Conservation (phyloP, 352 stramenopile species). For the Phytophthora constricta region DNA sequence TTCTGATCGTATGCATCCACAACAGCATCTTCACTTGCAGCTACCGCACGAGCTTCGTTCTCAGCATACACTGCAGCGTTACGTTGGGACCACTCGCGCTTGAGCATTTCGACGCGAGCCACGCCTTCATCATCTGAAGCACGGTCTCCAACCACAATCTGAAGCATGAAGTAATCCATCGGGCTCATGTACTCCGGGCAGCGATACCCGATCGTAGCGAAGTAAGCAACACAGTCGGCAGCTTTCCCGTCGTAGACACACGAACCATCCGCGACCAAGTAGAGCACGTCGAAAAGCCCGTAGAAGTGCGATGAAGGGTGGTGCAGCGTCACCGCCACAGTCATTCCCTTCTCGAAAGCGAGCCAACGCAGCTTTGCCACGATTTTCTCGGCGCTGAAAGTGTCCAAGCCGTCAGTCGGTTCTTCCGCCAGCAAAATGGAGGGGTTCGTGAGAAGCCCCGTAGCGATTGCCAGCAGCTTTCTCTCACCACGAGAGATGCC, state of each 20-base stretch:
- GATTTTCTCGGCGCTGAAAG: constrained; percentile 68
- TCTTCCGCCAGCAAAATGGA: constrained; percentile 90
- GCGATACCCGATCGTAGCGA: constrained; percentile 49
- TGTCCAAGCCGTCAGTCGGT: constrained; percentile 71
- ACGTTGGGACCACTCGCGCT: constrained; percentile 37
- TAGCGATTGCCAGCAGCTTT: constrained; percentile 85
- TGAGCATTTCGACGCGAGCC: constrained; percentile 39
- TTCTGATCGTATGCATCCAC: constrained; percentile 31
- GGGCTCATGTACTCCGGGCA: constrained; percentile 69
- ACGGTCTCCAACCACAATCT: constrained; percentile 46
- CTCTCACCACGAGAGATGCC: constrained; percentile 81
- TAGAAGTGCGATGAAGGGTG: constrained; percentile 81
- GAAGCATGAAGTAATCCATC: constrained; percentile 71
- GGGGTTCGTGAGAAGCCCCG: constrained; percentile 82
- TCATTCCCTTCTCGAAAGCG: constrained; percentile 75
- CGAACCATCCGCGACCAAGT: constrained; percentile 53
- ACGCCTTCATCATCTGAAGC: constrained; percentile 35
- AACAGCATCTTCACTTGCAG: constrained; percentile 14
- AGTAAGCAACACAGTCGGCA: constrained; percentile 55
- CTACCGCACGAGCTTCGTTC: constrained; percentile 18
- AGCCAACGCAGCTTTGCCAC: constrained; percentile 67
- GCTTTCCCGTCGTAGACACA: constrained; percentile 69
- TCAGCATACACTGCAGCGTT: constrained; percentile 29
- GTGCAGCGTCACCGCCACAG: constrained; percentile 92
- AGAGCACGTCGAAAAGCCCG: constrained; percentile 61